Base-by-base conservation (phyloP, 2,329 filamentous ascomycete genomes). In the Venturia pyrina region DNA sequence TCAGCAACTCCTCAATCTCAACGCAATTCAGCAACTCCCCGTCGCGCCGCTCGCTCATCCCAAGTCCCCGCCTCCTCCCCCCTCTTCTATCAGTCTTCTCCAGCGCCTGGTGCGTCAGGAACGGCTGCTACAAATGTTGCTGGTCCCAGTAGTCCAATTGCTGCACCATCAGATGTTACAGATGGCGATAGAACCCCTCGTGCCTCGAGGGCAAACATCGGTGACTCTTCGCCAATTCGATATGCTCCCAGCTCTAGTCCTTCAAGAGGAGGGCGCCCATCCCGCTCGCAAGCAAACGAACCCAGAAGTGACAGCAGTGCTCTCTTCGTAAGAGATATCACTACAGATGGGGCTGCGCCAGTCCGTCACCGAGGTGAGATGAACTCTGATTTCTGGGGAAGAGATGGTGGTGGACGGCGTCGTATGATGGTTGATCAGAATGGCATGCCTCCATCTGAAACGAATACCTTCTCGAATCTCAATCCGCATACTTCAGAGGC, bases 401-500 rank as follows among this genome's bases (percentile, higher is more conserved):
- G 72, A 76, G 79, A 80, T 37, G 76, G 75, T 11, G 70, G 70
- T 64, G 80, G 83, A 46, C 79, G 85, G 64, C 80, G 85, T 68
- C 82, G 85, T 67, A 75, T 88, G 28, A 88, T 87, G 69, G 84
- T 88, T 11, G 86, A 87, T 70, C 83, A 86, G 70, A 82, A 85
- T 74, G 86, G 86, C 66, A 81, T 85, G 74, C 82, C 86, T 24
- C 76, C 73, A 8, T 88, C 86, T 5, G 85, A 88, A 72, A 82
- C 80, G 5, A 75, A 83, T 0, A 88, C 86, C 0, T 88, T 88
- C 73, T 87, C 86, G 5, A 87, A 88, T 69, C 73, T 87, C 67
- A 83, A 96, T 70, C 91, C 91, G 0, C 89, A 89, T 69, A 97
- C 93, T 7, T 97, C 93, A 1, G 95, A 99, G 75, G 95, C 95